These are phyloP conservation scores for Pontederia paniculata DNA, from an alignment of 176 grass and related monocot genomes.

Conservation along the genomic window DNA sequence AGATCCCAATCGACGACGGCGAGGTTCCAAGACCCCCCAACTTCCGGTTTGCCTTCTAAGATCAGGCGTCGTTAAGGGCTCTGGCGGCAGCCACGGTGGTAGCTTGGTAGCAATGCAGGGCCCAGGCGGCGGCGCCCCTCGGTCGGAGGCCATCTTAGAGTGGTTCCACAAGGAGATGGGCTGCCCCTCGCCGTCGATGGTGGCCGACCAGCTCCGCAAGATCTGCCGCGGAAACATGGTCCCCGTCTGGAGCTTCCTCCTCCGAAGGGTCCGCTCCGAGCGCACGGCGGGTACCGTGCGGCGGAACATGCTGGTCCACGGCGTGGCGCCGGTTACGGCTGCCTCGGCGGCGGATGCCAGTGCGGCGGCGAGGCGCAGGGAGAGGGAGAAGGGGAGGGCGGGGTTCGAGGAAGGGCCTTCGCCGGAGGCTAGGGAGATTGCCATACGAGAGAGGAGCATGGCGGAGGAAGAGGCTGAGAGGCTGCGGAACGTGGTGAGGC, in stretches of 20 bases:
- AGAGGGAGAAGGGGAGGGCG: conserved; percentile 28
- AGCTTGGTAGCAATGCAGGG: conserved; percentile 52
- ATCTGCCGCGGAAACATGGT: conserved; percentile 99
- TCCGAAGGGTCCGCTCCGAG: conserved; percentile 87
- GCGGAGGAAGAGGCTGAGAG: conserved; percentile 85
- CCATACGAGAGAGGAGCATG: conserved; percentile 47
- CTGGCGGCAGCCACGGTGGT: too few species aligned
- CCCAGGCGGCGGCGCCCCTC: conserved; percentile 33
- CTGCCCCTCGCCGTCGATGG: conserved; percentile 57
- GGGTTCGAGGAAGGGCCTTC: conserved; percentile 46
- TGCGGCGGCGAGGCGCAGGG: conserved; percentile 24
- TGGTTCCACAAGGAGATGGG: conserved; percentile 99
- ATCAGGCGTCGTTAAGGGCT: background rate
- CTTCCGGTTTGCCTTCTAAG: too few species aligned
- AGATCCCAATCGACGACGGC: too few species aligned
- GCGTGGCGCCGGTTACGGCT: conserved; percentile 59
- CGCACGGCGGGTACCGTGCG: conserved; percentile 70
- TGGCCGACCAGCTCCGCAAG: conserved; percentile 86
- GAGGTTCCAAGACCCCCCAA: too few species aligned
- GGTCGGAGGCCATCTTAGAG: conserved; percentile 82
- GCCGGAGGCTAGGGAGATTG: conserved; percentile 47
- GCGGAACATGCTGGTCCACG: conserved; percentile 82
- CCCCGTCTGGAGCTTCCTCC: conserved; percentile 85
- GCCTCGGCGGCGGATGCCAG: conserved; percentile 4
- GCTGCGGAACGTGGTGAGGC: conserved; percentile 66